Evolutionary conservation across 345 rosid genomes (phyloP).

Genomic region (thale cress (Arabidopsis thaliana)): DNA sequence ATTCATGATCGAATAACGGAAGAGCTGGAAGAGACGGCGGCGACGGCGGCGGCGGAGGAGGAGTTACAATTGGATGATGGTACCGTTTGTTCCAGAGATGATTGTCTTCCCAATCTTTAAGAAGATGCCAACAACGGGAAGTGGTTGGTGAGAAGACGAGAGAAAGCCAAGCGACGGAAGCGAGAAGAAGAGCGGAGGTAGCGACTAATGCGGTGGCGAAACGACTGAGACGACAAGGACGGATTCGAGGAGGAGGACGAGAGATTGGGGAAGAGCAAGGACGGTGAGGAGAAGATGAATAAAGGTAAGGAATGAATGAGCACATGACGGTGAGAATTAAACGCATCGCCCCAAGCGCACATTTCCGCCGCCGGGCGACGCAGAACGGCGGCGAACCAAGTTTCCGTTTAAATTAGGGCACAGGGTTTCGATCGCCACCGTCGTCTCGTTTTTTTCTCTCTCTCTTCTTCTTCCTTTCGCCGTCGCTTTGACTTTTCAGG

Average conservation of each 20-base stretch:
- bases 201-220: constrained; percentile 59
- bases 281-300: constrained; percentile 33
- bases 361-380: constrained; percentile 49
- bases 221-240: constrained; percentile 62
- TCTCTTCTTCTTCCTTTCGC: constrained; percentile 3
- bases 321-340: constrained; percentile 43
- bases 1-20: constrained; percentile 26
- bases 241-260: constrained; percentile 42
- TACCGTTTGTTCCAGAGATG: constrained; percentile 42
- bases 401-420: constrained; percentile 33
- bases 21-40: constrained; percentile 33
- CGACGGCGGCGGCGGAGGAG: constrained; percentile 36
- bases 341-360: constrained; percentile 52
- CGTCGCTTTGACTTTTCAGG: constrained; percentile 25
- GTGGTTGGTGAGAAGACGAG: constrained; percentile 75
- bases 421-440: constrained; percentile 37
- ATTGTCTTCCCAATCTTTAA: constrained; percentile 58
- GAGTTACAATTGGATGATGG: constrained; percentile 26
- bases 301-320: constrained; percentile 43
- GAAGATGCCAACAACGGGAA: constrained; percentile 59
- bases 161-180: constrained; percentile 82
- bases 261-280: constrained; percentile 47
- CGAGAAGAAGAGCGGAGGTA: constrained; percentile 62
- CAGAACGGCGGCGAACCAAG: constrained; percentile 27
- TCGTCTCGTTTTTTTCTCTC: neutral